Evolutionary conservation across 345 rosid genomes (phyloP).

Genomic region (Populus euphratica): DNA sequence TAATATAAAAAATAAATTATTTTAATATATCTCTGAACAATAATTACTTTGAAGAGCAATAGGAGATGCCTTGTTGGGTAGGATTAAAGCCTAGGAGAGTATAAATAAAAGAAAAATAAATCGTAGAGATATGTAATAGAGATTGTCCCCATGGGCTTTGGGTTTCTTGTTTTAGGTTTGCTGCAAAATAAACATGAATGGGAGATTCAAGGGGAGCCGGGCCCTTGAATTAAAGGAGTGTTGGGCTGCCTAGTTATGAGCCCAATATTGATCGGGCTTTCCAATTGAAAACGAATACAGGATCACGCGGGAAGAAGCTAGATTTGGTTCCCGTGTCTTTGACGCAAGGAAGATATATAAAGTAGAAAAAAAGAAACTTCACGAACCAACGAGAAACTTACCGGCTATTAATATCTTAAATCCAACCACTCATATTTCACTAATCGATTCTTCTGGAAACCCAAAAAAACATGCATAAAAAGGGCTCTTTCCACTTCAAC

Average conservation of each 20-base stretch:
- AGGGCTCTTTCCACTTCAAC: not conserved
- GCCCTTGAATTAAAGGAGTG: not conserved
- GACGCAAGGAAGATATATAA: not conserved
- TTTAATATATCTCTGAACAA: too few species aligned
- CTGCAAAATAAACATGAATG: too few species aligned
- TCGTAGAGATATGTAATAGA: too few species aligned
- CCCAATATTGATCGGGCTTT: not conserved
- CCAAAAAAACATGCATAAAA: not conserved
- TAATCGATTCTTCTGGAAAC: conserved; percentile 5
- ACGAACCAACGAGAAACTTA: not conserved
- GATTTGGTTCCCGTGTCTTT: not conserved
- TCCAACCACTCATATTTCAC: not conserved
- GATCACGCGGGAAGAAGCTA: not conserved
- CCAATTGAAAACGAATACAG: not conserved
- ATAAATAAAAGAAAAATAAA: too few species aligned
- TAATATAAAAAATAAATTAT: too few species aligned
- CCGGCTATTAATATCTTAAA: not conserved
- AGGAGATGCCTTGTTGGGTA: too few species aligned
- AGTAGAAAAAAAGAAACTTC: not conserved
- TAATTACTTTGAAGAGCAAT: too few species aligned
- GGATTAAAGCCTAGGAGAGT: too few species aligned
- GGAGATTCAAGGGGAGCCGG: not conserved
- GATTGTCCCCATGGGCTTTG: too few species aligned
- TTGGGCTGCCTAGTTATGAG: not conserved
- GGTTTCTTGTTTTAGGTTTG: too few species aligned